Evolutionary conservation across 164 flowering plant species (phyloP).

Genomic region (Annona squamosa): DNA sequence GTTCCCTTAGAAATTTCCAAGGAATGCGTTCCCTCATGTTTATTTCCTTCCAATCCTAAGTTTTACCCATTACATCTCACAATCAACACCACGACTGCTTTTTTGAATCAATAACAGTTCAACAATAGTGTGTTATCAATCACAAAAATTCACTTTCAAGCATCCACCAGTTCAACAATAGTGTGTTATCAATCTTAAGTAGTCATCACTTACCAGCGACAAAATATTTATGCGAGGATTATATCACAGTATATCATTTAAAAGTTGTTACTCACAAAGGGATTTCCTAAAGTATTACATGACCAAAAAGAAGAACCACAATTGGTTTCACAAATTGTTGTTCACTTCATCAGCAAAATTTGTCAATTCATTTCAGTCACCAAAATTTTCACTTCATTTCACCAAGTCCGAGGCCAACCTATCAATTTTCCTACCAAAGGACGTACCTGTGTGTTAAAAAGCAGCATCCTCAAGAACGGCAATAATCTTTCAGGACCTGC

Average conservation of each 20-base stretch:
- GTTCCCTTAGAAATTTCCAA: no score
- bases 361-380: neutral
- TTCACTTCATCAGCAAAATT: neutral
- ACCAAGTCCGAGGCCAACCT: neutral
- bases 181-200: neutral
- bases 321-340: neutral
- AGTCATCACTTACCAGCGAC: no score
- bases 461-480: constrained; percentile 34
- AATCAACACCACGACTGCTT: neutral
- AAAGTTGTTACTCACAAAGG: neutral
- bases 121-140: neutral
- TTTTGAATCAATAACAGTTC: no score
- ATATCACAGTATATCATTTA: no score
- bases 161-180: neutral
- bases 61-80: neutral
- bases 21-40: no score
- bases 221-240: no score
- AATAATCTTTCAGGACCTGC: constrained; percentile 76
- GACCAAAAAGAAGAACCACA: neutral
- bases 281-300: neutral
- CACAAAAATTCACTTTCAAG: neutral
- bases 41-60: neutral
- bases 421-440: neutral
- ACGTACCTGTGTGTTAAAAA: constrained; percentile 1
- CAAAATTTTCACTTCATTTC: neutral